Evolutionary conservation across 768 basidiomycete species (phyloP).

Genomic region (Lactifluus pinguis): DNA sequence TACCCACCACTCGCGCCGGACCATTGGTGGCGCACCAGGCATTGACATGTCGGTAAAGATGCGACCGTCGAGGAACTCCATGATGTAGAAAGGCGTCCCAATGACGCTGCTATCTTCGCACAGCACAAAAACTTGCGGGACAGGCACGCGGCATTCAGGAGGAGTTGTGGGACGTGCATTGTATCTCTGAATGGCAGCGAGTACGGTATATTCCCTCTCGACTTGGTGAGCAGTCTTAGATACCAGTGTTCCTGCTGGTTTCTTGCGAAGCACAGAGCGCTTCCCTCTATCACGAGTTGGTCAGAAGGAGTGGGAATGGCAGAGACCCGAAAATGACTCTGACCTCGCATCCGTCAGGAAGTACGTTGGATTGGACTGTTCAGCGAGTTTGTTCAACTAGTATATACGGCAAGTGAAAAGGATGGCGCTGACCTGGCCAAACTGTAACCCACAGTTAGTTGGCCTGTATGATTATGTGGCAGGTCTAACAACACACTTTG

Average conservation of each 20-base stretch:
- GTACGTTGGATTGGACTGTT: too few relatives aligned
- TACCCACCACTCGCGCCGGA: conserved; percentile 63
- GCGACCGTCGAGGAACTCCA: conserved; percentile 62
- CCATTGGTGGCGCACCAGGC: conserved; percentile 53
- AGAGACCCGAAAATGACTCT: background rate
- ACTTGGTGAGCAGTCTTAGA: conserved; percentile 92
- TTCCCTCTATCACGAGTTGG: too few relatives aligned
- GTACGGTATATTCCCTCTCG: conserved; percentile 83
- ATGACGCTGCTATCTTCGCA: conserved; percentile 59
- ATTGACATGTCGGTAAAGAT: conserved; percentile 85
- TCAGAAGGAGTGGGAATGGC: too few relatives aligned
- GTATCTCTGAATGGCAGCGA: conserved; percentile 66
- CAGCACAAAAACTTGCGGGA: conserved; percentile 75
- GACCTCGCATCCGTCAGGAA: too few relatives aligned
- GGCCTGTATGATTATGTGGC: background rate
- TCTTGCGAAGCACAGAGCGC: too few relatives aligned
- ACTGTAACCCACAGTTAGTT: conserved; percentile 35
- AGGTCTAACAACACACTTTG: conserved; percentile 45
- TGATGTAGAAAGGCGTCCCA: too few relatives aligned
- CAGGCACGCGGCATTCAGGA: conserved; percentile 53
- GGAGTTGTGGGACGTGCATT: conserved; percentile 48
- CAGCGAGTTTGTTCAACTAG: background rate
- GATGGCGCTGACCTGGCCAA: conserved; percentile 64
- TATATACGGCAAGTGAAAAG: too few relatives aligned
- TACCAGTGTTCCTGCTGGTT: conserved; percentile 59